phyloP scores from a whole-genome alignment of 169 alveolate genomes.

The Babesia gibsoni region DNA sequence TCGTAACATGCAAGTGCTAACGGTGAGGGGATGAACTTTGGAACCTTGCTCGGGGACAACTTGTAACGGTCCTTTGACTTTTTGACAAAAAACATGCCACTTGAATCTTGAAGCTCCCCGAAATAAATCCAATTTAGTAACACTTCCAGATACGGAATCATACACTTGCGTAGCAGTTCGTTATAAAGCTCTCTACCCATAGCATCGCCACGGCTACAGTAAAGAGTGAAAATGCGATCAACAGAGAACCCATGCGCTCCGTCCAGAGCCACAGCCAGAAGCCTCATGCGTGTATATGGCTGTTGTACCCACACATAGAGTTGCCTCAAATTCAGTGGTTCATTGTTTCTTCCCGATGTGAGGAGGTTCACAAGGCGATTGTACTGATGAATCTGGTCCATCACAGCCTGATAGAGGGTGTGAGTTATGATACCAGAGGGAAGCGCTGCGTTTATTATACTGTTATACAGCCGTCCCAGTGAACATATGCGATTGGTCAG shows the following conservation, averaged over 20 bases:
- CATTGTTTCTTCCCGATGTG: constrained; percentile 5
- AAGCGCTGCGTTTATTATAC: constrained; percentile 1
- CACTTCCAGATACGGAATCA: constrained; percentile 29
- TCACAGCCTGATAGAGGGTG: constrained; percentile 28
- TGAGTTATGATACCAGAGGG: constrained; percentile 23
- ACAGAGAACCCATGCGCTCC: neutral
- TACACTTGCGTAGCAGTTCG: constrained; percentile 32
- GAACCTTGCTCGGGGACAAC: constrained; percentile 6
- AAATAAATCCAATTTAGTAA: constrained; percentile 38
- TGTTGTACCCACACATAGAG: constrained; percentile 34
- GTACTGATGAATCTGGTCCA: constrained; percentile 40
- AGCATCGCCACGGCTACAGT: constrained; percentile 35
- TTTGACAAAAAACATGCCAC: constrained; percentile 33
- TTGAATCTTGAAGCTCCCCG: constrained; percentile 30
- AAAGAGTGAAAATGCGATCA: constrained; percentile 4
- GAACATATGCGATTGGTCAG: constrained; percentile 20
- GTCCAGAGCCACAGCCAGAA: neutral
- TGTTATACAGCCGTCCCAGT: constrained; percentile 27
- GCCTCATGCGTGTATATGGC: constrained; percentile 35
- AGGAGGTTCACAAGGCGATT: constrained; percentile 20
- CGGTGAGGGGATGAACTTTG: neutral
- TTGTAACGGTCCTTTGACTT: constrained; percentile 3
- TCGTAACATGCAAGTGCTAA: constrained; percentile 20
- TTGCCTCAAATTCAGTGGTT: constrained; percentile 8
- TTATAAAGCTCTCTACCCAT: constrained; percentile 25